phyloP scores from a whole-genome alignment of 257 asterid species.

The Leptodermis oblonga region DNA sequence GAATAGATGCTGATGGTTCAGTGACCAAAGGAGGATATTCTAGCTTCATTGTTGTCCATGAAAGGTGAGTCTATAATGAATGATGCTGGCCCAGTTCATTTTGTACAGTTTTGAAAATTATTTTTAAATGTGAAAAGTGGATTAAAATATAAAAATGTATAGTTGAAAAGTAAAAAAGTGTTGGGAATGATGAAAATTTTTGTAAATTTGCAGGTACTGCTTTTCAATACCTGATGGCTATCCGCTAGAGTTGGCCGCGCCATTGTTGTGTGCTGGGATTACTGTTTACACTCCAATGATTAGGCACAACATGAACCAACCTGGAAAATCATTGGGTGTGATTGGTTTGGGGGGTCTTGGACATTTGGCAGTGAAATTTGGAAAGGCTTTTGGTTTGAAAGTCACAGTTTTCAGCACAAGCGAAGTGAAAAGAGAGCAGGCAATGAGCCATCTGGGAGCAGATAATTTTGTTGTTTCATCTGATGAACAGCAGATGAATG shows the following conservation, averaged over 20 bases:
- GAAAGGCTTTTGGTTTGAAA: conserved; percentile 89
- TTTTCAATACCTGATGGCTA: conserved; percentile 62
- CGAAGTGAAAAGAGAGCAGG: conserved; percentile 68
- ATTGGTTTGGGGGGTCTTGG: conserved; percentile 96
- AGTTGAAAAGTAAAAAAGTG: too few species aligned
- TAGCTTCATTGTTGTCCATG: conserved; percentile 58
- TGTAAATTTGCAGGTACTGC: conserved; percentile 53
- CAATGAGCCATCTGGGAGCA: conserved; percentile 68
- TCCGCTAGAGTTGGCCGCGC: conserved; percentile 76
- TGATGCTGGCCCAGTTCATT: not conserved
- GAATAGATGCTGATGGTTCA: conserved; percentile 73
- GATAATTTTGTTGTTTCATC: conserved; percentile 74
- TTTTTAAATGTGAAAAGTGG: too few species aligned
- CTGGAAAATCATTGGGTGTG: conserved; percentile 85
- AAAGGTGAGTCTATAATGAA: conserved; percentile 43
- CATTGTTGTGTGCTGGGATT: conserved; percentile 92
- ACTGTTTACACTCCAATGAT: conserved; percentile 89
- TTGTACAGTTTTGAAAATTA: too few species aligned
- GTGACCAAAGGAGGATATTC: conserved; percentile 95
- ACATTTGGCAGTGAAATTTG: conserved; percentile 91
- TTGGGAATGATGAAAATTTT: not conserved
- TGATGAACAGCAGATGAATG: conserved; percentile 70
- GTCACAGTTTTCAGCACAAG: conserved; percentile 90
- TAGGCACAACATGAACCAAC: conserved; percentile 74
- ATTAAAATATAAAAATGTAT: too few species aligned